Base-by-base conservation (phyloP, 1,284 basidiomycete genomes). In the Ustilago shanxiensis region DNA sequence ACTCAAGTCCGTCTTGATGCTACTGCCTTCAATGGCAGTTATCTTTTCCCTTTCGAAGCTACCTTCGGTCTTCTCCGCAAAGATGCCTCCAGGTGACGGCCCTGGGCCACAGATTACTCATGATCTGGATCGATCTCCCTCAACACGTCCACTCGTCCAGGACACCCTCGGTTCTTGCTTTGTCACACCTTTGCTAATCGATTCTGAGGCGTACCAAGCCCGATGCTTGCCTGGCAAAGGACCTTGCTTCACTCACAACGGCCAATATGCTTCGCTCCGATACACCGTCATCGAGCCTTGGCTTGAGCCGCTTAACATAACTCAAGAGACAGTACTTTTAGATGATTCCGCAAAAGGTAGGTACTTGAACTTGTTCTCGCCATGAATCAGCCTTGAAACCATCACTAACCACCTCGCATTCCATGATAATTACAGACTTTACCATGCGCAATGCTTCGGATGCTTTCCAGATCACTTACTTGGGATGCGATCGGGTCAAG, bases 281-380 rank as follows among this genome's bases (percentile, higher is more conserved):
- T 1, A n/a, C 22, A 26, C 28, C 7, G 13, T n/a, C 33, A 52
- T 66, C 20, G 20, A n/a, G 3, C 58, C 64, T 4, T 66, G 64
- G 64, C 45, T 55, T 45, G 45, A 60, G 18, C 64, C 64, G 3
- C 44, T 47, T 14, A 35, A 66, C 37, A 47, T 54, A 20, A 60
- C 57, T 11, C 29, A 45, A 3, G 35, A 35, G 1, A 16, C 60
- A 3, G 7, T 66, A 1, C 18, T 66, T 1, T 8, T n/a, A 11
- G 44, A 50, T 13, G 44, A 54, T 16, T 26, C 20, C 0, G 61
- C 53, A 14, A n/a, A 6, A 41, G 44, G 61, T 63, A 31, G n/a
- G n/a, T n/a, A n/a, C n/a, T n/a, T n/a, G n/a, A n/a, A n/a, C n/a
- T n/a, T 31, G 61, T 0, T 11, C 24, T 20, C n/a, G 8, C 11